Percentiles rank a stretch among this genome's conserved stretches.
Evolutionary conservation across 495 filamentous ascomycete species (phyloP).

Genomic region (Penicillium mononematosum): DNA sequence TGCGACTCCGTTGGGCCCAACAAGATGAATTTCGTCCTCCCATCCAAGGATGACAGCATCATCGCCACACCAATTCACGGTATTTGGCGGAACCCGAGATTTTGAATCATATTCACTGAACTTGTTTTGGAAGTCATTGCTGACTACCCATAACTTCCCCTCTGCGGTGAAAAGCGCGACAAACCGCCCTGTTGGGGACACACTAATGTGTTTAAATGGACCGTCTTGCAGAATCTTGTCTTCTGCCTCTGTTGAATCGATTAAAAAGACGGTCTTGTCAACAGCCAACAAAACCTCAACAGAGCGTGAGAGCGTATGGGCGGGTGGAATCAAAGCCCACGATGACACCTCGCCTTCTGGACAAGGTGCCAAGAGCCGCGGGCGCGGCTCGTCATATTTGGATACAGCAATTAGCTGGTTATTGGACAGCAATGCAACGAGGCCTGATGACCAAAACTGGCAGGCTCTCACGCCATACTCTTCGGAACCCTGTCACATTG

Average conservation of each 20-base stretch:
- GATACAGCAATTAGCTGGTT: constrained; percentile 85
- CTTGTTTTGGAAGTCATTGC: constrained; percentile 87
- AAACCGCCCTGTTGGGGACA: constrained; percentile 88
- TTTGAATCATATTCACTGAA: constrained; percentile 89
- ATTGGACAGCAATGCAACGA: constrained; percentile 89
- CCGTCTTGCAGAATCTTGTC: constrained; percentile 88
- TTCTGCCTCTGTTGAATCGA: constrained; percentile 85
- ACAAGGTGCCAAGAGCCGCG: constrained; percentile 74
- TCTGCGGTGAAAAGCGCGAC: constrained; percentile 82
- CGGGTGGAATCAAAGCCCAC: constrained; percentile 87
- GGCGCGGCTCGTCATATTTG: constrained; percentile 85
- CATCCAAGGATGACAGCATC: constrained; percentile 91
- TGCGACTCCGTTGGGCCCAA: constrained; percentile 77
- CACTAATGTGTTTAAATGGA: constrained; percentile 83
- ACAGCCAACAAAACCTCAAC: constrained; percentile 92
- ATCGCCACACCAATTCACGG: constrained; percentile 94
- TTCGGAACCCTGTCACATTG: constrained; percentile 63
- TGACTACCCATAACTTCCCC: constrained; percentile 89
- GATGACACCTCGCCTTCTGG: constrained; percentile 78
- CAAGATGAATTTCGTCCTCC: constrained; percentile 97
- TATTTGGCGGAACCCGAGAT: constrained; percentile 79
- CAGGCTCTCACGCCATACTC: constrained; percentile 82
- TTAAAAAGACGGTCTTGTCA: constrained; percentile 76
- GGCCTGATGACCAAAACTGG: constrained; percentile 86
- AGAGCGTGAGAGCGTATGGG: constrained; percentile 86